Evolutionary conservation across 1,284 basidiomycete genomes (phyloP), one percentile per base, ranked within the genome.

Genomic region (Puccinia triticina): DNA sequence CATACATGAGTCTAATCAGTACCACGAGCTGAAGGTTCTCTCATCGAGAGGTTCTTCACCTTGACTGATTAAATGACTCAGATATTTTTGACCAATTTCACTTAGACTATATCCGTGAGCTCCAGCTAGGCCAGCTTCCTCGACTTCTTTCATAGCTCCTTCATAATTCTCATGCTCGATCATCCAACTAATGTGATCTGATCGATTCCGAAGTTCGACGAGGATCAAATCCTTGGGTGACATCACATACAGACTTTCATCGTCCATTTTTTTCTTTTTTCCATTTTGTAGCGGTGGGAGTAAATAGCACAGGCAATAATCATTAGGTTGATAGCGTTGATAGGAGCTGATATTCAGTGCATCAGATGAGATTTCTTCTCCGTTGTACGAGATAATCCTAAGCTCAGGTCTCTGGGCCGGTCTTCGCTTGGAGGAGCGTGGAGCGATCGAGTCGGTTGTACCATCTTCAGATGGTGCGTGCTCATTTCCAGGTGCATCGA

Each of bases 121-220:
- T 26, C 40, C 74, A 21, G 72, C 32, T 73, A 82, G n/a, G 91
- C 89, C 83, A 90, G 85, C 78, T 89, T 89, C 87, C 97, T 95
- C n/a, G 95, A 91, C 81, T 92, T 92, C 37, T 90, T 50, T 90
- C 83, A 99, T 88, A 0, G 97, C 97, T 85, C 97, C 94, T 84
- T 95, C 93, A 86, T 94, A 99, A 83, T 91, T 88, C 86, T 91
- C 89, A 83, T 91, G 90, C 85, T 98, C 94, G 23, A 98, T 92
- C 23, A 99, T 89, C 96, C 96, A 99, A 16, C 91, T 89, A 69
- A 99, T 91, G 86, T 97, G 95, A 87, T 99, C 97, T 85, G 91
- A 90, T 86, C 91, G 90, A 88, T 98, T 96, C 80, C 97, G 89
- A 32, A 93, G 92, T 84, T 91, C 90, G 4, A 95, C 95, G 2